A percentile compares a stretch with the other conserved stretches of the same genome.
phyloP scores from a whole-genome alignment of 306 rosid species.

The Alnus rubra region DNA sequence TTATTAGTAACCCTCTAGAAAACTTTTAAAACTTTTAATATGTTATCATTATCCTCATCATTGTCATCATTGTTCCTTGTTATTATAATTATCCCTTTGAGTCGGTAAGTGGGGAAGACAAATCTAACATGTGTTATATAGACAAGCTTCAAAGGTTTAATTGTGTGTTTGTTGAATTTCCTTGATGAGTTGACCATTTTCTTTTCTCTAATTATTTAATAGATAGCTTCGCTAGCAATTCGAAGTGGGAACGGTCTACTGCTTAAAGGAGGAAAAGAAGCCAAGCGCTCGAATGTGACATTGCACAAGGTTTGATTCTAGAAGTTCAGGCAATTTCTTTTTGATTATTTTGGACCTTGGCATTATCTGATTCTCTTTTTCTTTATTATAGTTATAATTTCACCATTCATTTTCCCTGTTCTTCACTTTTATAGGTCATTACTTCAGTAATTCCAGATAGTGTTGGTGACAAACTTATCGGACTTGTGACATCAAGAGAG shows the following conservation, averaged over 20 bases:
- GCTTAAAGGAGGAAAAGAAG: slow-evolving; percentile 95
- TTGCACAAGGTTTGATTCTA: slow-evolving; percentile 74
- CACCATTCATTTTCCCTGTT: slow-evolving; percentile 18
- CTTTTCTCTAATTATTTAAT: slow-evolving; percentile 22
- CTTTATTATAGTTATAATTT: slow-evolving; percentile 11
- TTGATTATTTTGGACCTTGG: slow-evolving; percentile 13
- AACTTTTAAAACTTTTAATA: neutral
- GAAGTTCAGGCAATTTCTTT: slow-evolving; percentile 10
- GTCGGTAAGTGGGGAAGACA: neutral
- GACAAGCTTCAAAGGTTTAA: neutral
- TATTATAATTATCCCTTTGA: neutral
- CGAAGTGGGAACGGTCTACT: slow-evolving; percentile 91
- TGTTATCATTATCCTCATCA: neutral
- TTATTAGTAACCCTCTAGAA: neutral
- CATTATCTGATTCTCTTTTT: neutral
- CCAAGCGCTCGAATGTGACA: slow-evolving; percentile 67
- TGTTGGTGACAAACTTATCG: slow-evolving; percentile 74
- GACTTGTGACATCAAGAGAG: slow-evolving; percentile 84
- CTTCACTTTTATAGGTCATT: slow-evolving; percentile 57
- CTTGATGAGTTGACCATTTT: slow-evolving; percentile 18
- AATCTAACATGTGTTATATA: neutral
- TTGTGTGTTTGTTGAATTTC: slow-evolving; percentile 11
- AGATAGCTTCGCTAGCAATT: slow-evolving; percentile 91
- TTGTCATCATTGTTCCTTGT: neutral
- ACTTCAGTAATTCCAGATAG: slow-evolving; percentile 65